Conservation (phyloP, 345 rosid species). For the Dimocarpus longan region DNA sequence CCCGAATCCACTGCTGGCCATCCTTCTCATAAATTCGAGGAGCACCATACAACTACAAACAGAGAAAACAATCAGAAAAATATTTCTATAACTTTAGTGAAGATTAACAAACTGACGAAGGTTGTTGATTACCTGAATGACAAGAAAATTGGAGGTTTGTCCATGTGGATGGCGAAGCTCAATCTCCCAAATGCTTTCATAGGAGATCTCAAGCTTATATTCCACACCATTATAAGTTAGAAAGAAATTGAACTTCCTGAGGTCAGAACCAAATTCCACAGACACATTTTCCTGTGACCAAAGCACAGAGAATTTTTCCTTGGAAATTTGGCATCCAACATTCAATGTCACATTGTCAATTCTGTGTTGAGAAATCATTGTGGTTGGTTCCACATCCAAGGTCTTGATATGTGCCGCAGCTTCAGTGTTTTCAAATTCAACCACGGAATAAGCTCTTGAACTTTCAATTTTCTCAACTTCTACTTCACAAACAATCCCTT, state of each 20-base stretch:
- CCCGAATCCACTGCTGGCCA: conserved; percentile 39
- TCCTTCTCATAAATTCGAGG: conserved; percentile 40
- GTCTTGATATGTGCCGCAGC: conserved; percentile 29
- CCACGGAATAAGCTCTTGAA: conserved; percentile 33
- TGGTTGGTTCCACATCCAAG: conserved; percentile 25
- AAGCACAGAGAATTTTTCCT: conserved; percentile 30
- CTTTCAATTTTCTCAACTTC: conserved; percentile 25
- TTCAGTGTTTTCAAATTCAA: conserved; percentile 36
- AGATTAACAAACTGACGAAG: not conserved
- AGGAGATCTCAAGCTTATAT: conserved; percentile 45
- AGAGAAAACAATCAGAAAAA: not conserved
- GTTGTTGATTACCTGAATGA: conserved; percentile 40
- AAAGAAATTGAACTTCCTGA: conserved; percentile 34
- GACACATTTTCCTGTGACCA: conserved; percentile 36
- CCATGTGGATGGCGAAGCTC: conserved; percentile 30
- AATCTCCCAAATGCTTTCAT: conserved; percentile 51
- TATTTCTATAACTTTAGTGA: not conserved
- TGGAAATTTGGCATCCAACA: conserved; percentile 46
- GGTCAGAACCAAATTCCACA: conserved; percentile 32
- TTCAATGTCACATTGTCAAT: conserved; percentile 28
- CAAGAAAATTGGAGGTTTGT: conserved; percentile 28
- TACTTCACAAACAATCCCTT: conserved; percentile 36
- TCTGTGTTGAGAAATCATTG: conserved; percentile 17
- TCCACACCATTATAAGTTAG: conserved; percentile 17
- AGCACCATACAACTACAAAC: conserved; percentile 41